These are phyloP conservation scores for Talaromyces trachyspermus DNA, from an alignment of 495 filamentous ascomycete species.

Conservation along the genomic window DNA sequence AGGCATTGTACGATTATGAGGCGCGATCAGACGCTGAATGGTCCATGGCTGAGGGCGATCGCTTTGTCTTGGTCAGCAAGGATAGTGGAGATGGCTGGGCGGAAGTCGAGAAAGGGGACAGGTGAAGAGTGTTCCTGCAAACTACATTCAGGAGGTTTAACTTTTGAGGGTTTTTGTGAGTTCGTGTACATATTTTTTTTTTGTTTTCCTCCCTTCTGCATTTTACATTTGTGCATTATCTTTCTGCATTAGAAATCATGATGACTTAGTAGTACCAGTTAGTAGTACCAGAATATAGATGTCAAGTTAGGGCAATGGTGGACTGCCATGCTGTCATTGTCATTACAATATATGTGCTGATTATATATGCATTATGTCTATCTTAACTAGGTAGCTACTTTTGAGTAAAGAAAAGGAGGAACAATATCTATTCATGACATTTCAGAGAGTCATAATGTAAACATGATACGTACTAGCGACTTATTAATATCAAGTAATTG, in stretches of 20 bases:
- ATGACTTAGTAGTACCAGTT: too few relatives aligned
- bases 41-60: slow-evolving; percentile 83
- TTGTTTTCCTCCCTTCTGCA: not conserved
- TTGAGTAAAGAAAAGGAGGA: not conserved
- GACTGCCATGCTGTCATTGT: too few relatives aligned
- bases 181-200: slow-evolving; percentile 6
- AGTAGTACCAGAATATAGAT: too few relatives aligned
- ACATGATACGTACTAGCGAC: not conserved
- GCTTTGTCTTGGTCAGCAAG: slow-evolving; percentile 77
- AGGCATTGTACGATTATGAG: slow-evolving; percentile 87
- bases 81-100: slow-evolving; percentile 93
- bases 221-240: slow-evolving; percentile 6
- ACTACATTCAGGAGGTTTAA: slow-evolving; percentile 75
- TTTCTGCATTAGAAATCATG: too few relatives aligned
- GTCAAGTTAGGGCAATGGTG: too few relatives aligned
- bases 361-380: too few relatives aligned
- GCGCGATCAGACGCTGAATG: slow-evolving; percentile 81
- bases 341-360: too few relatives aligned
- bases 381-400: not conserved
- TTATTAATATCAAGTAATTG: not conserved
- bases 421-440: not conserved
- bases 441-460: too few relatives aligned
- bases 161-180: not conserved
- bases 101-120: slow-evolving; percentile 89
- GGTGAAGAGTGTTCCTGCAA: slow-evolving; percentile 88